These are phyloP conservation scores for Metschnikowia cubensis DNA, from an alignment of 805 yeast genomes.

Conservation along the genomic window DNA sequence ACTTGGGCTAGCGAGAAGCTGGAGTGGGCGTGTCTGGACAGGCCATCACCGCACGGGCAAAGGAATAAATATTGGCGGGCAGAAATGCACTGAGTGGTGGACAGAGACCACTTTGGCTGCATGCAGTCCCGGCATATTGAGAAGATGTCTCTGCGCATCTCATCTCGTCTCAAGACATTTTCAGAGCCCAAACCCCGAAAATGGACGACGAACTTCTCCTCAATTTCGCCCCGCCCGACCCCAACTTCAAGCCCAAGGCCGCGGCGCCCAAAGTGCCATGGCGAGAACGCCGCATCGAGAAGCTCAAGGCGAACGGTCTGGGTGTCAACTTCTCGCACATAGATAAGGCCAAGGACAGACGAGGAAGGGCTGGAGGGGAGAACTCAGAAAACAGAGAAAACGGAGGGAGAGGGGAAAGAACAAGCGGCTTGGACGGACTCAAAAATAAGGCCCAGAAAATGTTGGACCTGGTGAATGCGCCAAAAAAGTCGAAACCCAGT, in stretches of 20 bases:
- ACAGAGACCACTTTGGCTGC: too few relatives aligned
- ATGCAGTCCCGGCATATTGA: neutral
- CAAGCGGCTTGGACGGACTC: neutral
- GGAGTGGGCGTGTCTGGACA: too few relatives aligned
- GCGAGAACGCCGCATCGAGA: conserved; percentile 72
- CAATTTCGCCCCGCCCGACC: conserved; percentile 57
- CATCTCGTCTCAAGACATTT: neutral
- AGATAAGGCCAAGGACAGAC: neutral
- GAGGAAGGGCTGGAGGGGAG: neutral
- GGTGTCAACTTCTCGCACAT: neutral
- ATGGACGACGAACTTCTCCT: conserved; percentile 69
- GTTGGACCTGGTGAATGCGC: neutral
- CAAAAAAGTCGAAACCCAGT: conserved; percentile 1
- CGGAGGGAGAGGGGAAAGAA: too few relatives aligned
- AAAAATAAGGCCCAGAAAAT: neutral
- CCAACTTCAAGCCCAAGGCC: conserved; percentile 3
- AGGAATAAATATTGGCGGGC: too few relatives aligned
- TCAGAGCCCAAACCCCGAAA: neutral
- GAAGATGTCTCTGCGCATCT: neutral
- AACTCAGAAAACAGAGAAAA: too few relatives aligned
- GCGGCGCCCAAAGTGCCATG: conserved; percentile 49
- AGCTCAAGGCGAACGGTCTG: conserved; percentile 45
- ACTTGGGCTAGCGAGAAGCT: too few relatives aligned
- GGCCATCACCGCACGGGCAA: too few relatives aligned
- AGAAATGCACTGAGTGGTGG: too few relatives aligned